Percentiles rank a stretch among this genome's conserved stretches.
Conservation (phyloP, 2,329 filamentous ascomycete genomes). For the Fusarium nodosum region DNA sequence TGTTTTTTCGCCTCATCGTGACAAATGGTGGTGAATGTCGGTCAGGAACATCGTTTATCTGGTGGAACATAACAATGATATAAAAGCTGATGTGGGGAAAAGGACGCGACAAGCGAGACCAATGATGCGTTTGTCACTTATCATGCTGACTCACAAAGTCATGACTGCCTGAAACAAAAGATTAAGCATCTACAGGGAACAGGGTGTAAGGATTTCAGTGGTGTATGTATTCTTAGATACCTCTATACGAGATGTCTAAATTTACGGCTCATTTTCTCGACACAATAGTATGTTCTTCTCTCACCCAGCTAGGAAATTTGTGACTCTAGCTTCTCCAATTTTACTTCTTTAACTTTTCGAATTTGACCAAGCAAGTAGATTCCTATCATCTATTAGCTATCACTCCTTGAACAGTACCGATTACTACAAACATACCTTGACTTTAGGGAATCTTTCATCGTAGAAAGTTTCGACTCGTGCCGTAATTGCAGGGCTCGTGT, state of each 20-base stretch:
- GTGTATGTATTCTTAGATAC: neutral
- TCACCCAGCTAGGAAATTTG: rapidly evolving
- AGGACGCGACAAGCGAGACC: neutral
- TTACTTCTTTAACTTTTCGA: slow-evolving; percentile 12
- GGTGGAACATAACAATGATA: neutral
- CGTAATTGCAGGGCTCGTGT: slow-evolving; percentile 38
- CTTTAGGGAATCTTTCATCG: slow-evolving; percentile 34
- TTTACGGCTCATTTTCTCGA: neutral
- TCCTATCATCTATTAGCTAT: slow-evolving; percentile 4
- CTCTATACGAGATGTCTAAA: neutral
- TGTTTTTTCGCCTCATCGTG: neutral
- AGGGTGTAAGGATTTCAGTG: neutral
- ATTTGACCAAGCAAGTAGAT: slow-evolving; percentile 40
- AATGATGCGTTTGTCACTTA: neutral
- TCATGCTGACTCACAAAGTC: neutral
- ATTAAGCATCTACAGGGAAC: neutral
- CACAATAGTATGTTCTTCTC: no score
- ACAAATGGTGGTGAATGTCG: neutral
- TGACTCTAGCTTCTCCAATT: rapidly evolving
- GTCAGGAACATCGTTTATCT: neutral
- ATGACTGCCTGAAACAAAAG: neutral
- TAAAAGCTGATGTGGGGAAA: neutral
- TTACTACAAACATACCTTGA: slow-evolving; percentile 16
- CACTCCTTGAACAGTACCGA: rapidly evolving
- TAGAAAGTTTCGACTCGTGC: slow-evolving; percentile 44